These are phyloP conservation scores for Gremmenia infestans DNA, from an alignment of 2,329 filamentous ascomycete species.

Conservation along the genomic window DNA sequence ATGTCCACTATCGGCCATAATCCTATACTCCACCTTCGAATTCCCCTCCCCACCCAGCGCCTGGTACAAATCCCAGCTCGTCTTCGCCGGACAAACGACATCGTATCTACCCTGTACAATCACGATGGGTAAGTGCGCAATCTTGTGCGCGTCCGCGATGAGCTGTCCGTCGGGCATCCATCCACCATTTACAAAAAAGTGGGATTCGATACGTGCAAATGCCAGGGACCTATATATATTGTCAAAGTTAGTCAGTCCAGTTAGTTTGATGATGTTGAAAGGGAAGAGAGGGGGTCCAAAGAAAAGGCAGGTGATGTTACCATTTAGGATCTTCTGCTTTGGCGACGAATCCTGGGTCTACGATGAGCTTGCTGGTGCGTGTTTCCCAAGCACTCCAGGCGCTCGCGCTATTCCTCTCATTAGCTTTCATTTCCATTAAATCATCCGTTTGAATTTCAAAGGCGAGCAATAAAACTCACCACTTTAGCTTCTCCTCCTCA, in stretches of 20 bases:
- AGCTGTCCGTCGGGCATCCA: conserved; percentile 40
- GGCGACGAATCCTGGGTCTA: neutral
- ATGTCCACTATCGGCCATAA: conserved; percentile 25
- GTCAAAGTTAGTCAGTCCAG: no score
- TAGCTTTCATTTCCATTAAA: neutral
- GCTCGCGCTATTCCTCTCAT: neutral
- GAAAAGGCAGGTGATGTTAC: conserved; percentile 12
- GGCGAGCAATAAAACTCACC: conserved; percentile 12
- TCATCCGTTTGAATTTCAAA: neutral
- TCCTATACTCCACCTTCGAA: conserved; percentile 25
- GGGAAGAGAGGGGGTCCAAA: neutral
- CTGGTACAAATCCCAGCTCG: conserved; percentile 39
- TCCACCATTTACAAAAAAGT: conserved; percentile 39
- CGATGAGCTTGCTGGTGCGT: neutral
- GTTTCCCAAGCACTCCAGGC: neutral
- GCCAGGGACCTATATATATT: conserved; percentile 23
- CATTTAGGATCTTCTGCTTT: conserved; percentile 1
- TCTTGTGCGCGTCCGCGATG: conserved; percentile 26
- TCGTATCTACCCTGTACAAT: conserved; percentile 44
- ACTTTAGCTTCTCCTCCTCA: conserved; percentile 28
- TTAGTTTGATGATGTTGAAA: neutral
- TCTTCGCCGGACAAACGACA: conserved; percentile 39
- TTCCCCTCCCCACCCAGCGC: conserved; percentile 30
- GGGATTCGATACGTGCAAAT: conserved; percentile 39
- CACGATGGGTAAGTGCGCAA: conserved; percentile 28